Conservation (phyloP, 2,329 filamentous ascomycete species). For the Corniculantispora saksenae region DNA sequence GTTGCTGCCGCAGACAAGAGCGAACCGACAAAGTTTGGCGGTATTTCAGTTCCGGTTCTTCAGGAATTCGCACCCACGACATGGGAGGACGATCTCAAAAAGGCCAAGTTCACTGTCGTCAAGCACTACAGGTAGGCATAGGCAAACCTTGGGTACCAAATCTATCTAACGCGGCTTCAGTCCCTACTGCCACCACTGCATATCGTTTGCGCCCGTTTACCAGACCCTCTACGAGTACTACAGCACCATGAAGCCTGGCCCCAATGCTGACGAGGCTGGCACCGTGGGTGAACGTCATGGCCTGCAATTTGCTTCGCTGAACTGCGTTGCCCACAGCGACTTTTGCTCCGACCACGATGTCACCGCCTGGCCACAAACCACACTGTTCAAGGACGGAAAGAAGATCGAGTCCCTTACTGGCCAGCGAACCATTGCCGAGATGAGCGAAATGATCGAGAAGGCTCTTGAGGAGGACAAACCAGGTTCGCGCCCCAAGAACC, state of each 20-base stretch:
- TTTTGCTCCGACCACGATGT: slow-evolving; percentile 71
- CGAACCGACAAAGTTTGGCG: slow-evolving; percentile 62
- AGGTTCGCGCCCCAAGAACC: slow-evolving; percentile 69
- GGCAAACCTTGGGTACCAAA: not conserved
- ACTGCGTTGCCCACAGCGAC: slow-evolving; percentile 83
- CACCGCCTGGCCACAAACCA: slow-evolving; percentile 71
- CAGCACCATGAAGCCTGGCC: slow-evolving; percentile 75
- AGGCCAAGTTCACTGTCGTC: slow-evolving; percentile 54
- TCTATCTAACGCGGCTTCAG: slow-evolving; percentile 38
- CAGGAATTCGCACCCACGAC: slow-evolving; percentile 59
- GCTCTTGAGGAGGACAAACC: slow-evolving; percentile 77
- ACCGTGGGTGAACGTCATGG: slow-evolving; percentile 81
- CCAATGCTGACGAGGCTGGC: slow-evolving; percentile 54
- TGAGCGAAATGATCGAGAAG: slow-evolving; percentile 74
- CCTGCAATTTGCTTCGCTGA: slow-evolving; percentile 82
- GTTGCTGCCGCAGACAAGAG: slow-evolving; percentile 38
- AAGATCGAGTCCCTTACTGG: slow-evolving; percentile 65
- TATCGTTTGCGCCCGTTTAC: slow-evolving; percentile 76
- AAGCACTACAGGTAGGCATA: slow-evolving; percentile 67
- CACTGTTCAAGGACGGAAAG: slow-evolving; percentile 78
- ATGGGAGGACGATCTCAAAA: slow-evolving; percentile 57
- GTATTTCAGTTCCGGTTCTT: slow-evolving; percentile 65
- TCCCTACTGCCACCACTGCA: slow-evolving; percentile 71
- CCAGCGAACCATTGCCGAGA: slow-evolving; percentile 62
- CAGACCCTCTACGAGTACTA: slow-evolving; percentile 97